These are phyloP conservation scores for Pinus tabuliformis DNA, from an alignment of 75 land plant genomes.

Conservation along the genomic window DNA sequence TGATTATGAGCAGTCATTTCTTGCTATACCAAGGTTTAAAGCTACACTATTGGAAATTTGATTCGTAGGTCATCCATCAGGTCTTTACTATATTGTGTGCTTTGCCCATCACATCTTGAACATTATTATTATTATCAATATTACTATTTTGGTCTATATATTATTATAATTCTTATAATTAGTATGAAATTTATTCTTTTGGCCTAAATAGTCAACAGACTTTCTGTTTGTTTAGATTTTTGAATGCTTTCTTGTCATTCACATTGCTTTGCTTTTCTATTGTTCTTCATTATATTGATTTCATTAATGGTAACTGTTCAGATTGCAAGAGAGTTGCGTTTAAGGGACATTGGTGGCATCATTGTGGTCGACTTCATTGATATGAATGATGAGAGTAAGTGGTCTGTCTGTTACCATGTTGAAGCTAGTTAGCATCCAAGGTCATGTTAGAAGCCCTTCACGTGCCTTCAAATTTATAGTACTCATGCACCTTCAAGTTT, in stretches of 20 bases:
- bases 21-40: not conserved
- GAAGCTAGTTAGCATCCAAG: no score
- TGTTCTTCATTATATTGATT: not conserved
- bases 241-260: not conserved
- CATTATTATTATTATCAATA: no score
- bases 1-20: not conserved
- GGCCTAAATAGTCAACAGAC: not conserved
- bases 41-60: not conserved
- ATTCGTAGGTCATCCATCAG: not conserved
- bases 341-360: slow-evolving; percentile 98
- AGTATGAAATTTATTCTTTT: no score
- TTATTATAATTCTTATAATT: no score
- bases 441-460: not conserved
- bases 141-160: no score
- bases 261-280: not conserved
- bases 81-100: not conserved
- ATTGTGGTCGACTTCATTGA: slow-evolving; percentile 99
- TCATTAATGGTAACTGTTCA: slow-evolving; percentile 16
- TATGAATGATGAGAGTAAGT: slow-evolving; percentile 79
- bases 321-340: slow-evolving; percentile 90
- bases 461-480: no score
- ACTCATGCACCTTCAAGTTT: not conserved
- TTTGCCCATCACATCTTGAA: no score
- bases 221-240: not conserved
- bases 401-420: not conserved